Evolutionary conservation across 768 basidiomycete genomes (phyloP).

Genomic region (Sarcomyxa edulis): DNA sequence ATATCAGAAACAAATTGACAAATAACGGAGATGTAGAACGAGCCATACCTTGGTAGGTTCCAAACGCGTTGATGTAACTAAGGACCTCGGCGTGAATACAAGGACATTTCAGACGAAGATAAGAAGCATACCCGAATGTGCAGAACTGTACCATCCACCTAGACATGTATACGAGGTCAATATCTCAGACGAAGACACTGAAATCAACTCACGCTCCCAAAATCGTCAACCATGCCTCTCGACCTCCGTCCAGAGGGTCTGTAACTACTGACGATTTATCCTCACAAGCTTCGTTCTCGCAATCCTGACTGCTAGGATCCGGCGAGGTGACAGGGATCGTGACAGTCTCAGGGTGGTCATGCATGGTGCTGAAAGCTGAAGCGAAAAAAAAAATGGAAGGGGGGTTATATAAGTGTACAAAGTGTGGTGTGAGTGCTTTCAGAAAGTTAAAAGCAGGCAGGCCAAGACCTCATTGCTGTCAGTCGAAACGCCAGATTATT

Average conservation of each 20-base stretch:
- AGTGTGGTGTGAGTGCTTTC: too few species aligned
- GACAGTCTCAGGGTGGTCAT: too few species aligned
- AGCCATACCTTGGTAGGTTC: slow-evolving; percentile 31
- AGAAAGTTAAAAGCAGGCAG: too few species aligned
- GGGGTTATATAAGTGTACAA: too few species aligned
- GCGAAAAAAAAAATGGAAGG: too few species aligned
- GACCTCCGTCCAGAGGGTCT: slow-evolving; percentile 31
- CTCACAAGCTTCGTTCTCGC: too few species aligned
- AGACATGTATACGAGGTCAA: not conserved
- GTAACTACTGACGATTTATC: too few species aligned
- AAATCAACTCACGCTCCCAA: slow-evolving; percentile 33
- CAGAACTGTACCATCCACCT: slow-evolving; percentile 34
- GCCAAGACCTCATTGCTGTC: too few species aligned
- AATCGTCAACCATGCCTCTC: slow-evolving; percentile 37
- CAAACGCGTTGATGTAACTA: slow-evolving; percentile 40
- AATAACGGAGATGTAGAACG: slow-evolving; percentile 9
- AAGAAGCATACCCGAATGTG: slow-evolving; percentile 33
- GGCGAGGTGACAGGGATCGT: too few species aligned
- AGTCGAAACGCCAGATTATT: too few species aligned
- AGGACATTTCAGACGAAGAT: not conserved
- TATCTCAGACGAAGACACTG: not conserved
- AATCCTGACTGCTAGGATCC: too few species aligned
- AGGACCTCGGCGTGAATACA: slow-evolving; percentile 13
- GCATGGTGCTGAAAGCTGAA: too few species aligned
- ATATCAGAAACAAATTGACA: slow-evolving; percentile 19